Evolutionary conservation across 1,284 basidiomycete species (phyloP), one percentile per base, ranked within the genome.

Genomic region (Moniliella sp.): DNA sequence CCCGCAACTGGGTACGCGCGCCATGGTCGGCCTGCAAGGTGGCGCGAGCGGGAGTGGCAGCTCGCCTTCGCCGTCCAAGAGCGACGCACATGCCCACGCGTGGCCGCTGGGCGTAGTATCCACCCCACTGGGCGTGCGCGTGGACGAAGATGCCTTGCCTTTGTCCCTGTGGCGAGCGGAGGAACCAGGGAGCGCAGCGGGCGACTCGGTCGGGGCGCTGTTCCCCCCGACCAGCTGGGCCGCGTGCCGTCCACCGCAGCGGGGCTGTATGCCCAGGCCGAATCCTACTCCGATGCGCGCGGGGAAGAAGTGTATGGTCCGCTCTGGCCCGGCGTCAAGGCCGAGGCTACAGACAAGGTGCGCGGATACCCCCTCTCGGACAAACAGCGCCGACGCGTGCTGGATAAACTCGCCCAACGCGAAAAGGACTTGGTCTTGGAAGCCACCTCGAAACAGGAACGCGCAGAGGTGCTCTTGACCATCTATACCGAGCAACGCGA

Each of bases 361-460:
- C 26, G 7, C n/a, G 37, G 12, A 15, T 28, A 13, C 23, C 15
- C 16, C n/a, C n/a, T n/a, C n/a, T n/a, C n/a, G n/a, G 39, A 40
- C 23, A 40, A 40, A 30, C 30, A 34, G 13, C 15, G 15, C 10
- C 28, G 32, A 4, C 38, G 34, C 28, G 8, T 34, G 10, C 31
- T 37, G 30, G 40, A 36, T 15, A 17, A 27, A 18, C 21, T 40
- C 14, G 40, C 36, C 18, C 29, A 27, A 17, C 19, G 40, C 8
- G 40, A 43, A 27, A 31, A 32, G 27, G 39, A 43, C 9, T 21
- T 43, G n/a, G 37, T 31, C 18, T 32, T 43, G 5, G 39, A 40
- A 25, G 35, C 35, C 7, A 15, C 34, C 21, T 27, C 27, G 11
- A 36, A 40, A 28, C 28, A 32, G 15, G 40, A 43, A 27, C 25